Conservation (phyloP, 2,329 filamentous ascomycete genomes). For the Neospermospora avenae region DNA sequence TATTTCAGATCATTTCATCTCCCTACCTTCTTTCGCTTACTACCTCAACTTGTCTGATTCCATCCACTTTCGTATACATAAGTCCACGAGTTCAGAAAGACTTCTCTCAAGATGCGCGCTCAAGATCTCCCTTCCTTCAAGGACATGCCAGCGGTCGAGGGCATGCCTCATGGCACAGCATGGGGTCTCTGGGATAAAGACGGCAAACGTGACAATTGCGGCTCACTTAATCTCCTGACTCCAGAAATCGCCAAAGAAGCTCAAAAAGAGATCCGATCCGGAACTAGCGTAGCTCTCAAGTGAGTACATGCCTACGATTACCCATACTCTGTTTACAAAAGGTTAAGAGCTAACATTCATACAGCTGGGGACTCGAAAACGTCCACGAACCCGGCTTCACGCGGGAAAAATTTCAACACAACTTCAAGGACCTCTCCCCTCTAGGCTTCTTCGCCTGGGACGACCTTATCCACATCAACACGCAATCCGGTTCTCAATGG, state of each 20-base stretch:
- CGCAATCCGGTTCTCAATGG: conserved; percentile 45
- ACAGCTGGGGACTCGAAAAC: conserved; percentile 18
- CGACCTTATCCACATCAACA: conserved; percentile 46
- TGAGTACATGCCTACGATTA: neutral
- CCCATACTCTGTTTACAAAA: no score
- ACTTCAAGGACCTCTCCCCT: conserved; percentile 14
- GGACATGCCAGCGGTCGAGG: conserved; percentile 39
- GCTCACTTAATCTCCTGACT: conserved; percentile 45
- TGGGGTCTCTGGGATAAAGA: conserved; percentile 46
- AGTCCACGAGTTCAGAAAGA: neutral
- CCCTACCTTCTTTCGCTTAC: neutral
- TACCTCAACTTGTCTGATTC: neutral
- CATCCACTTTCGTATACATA: neutral
- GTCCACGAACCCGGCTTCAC: conserved; percentile 20
- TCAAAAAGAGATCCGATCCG: conserved; percentile 40
- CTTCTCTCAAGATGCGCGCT: conserved; percentile 17
- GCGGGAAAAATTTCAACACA: conserved; percentile 16
- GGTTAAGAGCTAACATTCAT: neutral
- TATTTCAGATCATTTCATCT: neutral
- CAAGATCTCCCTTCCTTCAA: conserved; percentile 38
- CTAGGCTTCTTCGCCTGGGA: conserved; percentile 50
- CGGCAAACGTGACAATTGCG: conserved; percentile 45
- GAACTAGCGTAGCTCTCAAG: conserved; percentile 36
- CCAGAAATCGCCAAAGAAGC: conserved; percentile 40
- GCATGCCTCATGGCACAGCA: conserved; percentile 41